Evolutionary conservation across 1,284 basidiomycete species (phyloP).

Genomic region (Takashimella tepidaria): DNA sequence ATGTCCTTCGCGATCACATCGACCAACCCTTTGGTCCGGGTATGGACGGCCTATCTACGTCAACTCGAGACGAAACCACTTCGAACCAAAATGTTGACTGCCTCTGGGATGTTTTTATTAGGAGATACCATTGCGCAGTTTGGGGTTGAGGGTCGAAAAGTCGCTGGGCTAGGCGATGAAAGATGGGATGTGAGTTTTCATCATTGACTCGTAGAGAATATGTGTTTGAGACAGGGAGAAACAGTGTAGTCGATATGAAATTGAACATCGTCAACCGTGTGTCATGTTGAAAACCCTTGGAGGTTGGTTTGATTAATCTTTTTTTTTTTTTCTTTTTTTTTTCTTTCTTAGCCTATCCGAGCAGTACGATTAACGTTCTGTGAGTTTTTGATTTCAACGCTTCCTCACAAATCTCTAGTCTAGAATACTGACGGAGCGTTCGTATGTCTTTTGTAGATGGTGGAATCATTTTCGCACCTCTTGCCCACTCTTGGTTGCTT

Average conservation of each 20-base stretch:
- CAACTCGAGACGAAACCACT: conserved; percentile 6
- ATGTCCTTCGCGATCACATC: not conserved
- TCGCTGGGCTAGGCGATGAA: not conserved
- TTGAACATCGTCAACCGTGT: too few species aligned
- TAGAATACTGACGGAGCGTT: not conserved
- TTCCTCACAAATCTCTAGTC: not conserved
- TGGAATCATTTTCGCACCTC: conserved; percentile 13
- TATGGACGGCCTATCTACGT: conserved; percentile 6
- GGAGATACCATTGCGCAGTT: conserved; percentile 19
- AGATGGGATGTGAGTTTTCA: conserved; percentile 4
- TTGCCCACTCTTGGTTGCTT: conserved; percentile 10
- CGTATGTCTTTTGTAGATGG: conserved; percentile 8
- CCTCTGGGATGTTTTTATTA: conserved; percentile 10
- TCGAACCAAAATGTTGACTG: conserved; percentile 20
- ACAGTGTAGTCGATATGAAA: too few species aligned
- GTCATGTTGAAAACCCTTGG: too few species aligned
- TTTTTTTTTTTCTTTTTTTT: too few species aligned
- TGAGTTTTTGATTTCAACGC: not conserved
- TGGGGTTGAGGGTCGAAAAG: conserved; percentile 13
- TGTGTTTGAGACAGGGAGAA: too few species aligned
- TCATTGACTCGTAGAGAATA: too few species aligned
- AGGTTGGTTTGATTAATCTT: not conserved
- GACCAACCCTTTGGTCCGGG: not conserved
- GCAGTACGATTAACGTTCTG: conserved; percentile 11
- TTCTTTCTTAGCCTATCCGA: conserved; percentile 10